These are phyloP conservation scores for Parastagonospora avenae DNA, from an alignment of 2,329 filamentous ascomycete genomes.

Conservation along the genomic window DNA sequence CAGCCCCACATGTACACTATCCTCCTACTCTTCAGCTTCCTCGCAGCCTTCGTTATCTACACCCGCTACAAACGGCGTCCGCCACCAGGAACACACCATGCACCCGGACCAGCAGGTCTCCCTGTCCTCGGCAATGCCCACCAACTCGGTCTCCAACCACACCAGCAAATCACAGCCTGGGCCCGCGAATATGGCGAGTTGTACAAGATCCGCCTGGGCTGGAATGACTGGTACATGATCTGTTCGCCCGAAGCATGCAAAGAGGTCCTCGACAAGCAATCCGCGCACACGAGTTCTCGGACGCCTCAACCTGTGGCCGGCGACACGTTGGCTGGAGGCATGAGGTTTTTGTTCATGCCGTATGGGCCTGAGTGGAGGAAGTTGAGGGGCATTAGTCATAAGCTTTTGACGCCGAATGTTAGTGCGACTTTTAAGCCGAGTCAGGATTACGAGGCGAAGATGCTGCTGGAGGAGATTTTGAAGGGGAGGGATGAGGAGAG, in stretches of 20 bases:
- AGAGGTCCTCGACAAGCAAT: constrained; percentile 53
- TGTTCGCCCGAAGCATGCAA: constrained; percentile 52
- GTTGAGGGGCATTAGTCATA: constrained; percentile 47
- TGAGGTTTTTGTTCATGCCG: constrained; percentile 50
- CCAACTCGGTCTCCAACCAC: constrained; percentile 34
- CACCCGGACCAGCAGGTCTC: constrained; percentile 33
- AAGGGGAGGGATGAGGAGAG: constrained; percentile 30
- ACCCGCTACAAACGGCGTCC: constrained; percentile 10
- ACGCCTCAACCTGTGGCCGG: constrained; percentile 47
- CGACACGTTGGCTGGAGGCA: constrained; percentile 48
- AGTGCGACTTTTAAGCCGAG: constrained; percentile 50
- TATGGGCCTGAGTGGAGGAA: constrained; percentile 51
- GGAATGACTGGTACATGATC: constrained; percentile 54
- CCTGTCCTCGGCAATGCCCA: constrained; percentile 38
- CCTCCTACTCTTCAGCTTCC: constrained; percentile 13
- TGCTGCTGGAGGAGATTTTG: constrained; percentile 50
- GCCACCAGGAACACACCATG: constrained; percentile 19
- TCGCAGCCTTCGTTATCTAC: constrained; percentile 18
- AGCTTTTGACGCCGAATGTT: constrained; percentile 44
- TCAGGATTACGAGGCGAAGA: constrained; percentile 54
- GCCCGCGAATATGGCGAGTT: constrained; percentile 53
- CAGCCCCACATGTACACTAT: constrained; percentile 28
- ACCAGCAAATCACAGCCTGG: constrained; percentile 44
- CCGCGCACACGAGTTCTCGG: constrained; percentile 43
- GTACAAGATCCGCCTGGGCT: constrained; percentile 52